Evolutionary conservation across 352 stramenopile species (phyloP).

Genomic region (Pythium rhizo-oryzae): DNA sequence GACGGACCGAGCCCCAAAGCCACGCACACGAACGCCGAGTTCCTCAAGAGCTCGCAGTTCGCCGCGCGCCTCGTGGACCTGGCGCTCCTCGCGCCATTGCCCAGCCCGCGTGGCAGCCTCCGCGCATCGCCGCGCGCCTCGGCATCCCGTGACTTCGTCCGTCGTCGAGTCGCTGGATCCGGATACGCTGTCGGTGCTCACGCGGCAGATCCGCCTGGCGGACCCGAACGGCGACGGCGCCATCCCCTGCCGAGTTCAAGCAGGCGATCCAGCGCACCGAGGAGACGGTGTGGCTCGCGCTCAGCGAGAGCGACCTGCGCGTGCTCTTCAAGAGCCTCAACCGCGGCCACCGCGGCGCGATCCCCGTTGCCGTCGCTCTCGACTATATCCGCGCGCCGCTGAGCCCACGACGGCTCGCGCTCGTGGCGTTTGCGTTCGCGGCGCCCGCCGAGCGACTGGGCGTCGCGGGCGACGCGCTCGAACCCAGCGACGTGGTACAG

Average conservation of each 20-base stretch:
- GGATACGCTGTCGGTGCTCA: slow-evolving; percentile 63
- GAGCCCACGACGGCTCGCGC: slow-evolving; percentile 55
- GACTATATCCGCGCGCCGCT: slow-evolving; percentile 84
- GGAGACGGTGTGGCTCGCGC: slow-evolving; percentile 36
- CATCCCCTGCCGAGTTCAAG: slow-evolving; percentile 83
- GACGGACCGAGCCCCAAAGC: slow-evolving; percentile 39
- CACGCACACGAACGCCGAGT: slow-evolving; percentile 55
- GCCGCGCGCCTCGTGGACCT: slow-evolving; percentile 63
- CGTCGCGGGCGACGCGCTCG: slow-evolving; percentile 34
- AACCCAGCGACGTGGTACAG: slow-evolving; percentile 66
- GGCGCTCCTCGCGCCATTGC: slow-evolving; percentile 32
- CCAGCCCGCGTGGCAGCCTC: slow-evolving; percentile 11
- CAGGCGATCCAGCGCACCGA: slow-evolving; percentile 49
- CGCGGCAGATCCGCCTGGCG: slow-evolving; percentile 63
- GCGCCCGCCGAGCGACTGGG: neutral
- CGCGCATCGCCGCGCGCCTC: slow-evolving; percentile 13
- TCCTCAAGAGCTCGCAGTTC: slow-evolving; percentile 71
- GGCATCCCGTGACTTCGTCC: neutral
- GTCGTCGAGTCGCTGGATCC: slow-evolving; percentile 41
- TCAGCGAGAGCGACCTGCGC: slow-evolving; percentile 74
- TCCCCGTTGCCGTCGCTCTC: slow-evolving; percentile 83
- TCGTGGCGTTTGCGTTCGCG: slow-evolving; percentile 80
- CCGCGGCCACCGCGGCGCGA: slow-evolving; percentile 57
- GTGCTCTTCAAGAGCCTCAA: slow-evolving; percentile 84
- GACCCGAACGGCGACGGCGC: slow-evolving; percentile 69